Evolutionary conservation across 257 asterid genomes (phyloP).

Genomic region (Solanum etuberosum): DNA sequence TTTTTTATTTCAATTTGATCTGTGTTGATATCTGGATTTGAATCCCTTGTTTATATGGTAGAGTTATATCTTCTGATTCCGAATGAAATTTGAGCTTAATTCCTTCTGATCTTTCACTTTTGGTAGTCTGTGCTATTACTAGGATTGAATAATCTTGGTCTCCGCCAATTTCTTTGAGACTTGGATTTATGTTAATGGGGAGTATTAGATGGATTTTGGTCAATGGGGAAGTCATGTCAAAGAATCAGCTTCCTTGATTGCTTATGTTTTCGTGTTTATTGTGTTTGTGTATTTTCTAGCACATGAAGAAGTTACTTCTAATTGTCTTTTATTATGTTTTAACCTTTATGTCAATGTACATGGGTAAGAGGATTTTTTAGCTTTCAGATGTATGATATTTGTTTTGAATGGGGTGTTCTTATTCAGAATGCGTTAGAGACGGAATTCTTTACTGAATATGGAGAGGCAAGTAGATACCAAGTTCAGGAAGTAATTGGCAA

Average conservation of each 20-base stretch:
- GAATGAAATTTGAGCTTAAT: neutral
- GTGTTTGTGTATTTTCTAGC: neutral
- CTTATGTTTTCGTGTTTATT: neutral
- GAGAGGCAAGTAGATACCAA: conserved; percentile 87
- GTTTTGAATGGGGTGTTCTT: neutral
- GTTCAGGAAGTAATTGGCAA: conserved; percentile 94
- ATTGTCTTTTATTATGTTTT: neutral
- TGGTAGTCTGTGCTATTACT: neutral
- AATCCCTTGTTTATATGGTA: neutral
- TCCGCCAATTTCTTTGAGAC: neutral
- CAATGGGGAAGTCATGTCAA: neutral
- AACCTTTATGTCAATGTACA: neutral
- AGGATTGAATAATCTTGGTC: neutral
- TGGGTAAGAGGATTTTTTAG: neutral
- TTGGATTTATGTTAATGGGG: neutral
- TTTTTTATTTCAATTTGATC: neutral
- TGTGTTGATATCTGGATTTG: neutral
- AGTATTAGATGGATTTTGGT: neutral
- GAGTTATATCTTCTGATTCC: neutral
- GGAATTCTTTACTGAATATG: conserved; percentile 92
- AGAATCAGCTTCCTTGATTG: neutral
- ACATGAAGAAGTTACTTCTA: neutral
- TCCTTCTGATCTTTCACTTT: neutral
- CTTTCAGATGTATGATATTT: neutral
- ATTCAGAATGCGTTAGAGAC: conserved; percentile 52